Percentiles rank a stretch among this genome's conserved stretches.
These are phyloP conservation scores for Alloteropsis semialata DNA, from an alignment of 176 grass and related monocot genomes.

Conservation along the genomic window DNA sequence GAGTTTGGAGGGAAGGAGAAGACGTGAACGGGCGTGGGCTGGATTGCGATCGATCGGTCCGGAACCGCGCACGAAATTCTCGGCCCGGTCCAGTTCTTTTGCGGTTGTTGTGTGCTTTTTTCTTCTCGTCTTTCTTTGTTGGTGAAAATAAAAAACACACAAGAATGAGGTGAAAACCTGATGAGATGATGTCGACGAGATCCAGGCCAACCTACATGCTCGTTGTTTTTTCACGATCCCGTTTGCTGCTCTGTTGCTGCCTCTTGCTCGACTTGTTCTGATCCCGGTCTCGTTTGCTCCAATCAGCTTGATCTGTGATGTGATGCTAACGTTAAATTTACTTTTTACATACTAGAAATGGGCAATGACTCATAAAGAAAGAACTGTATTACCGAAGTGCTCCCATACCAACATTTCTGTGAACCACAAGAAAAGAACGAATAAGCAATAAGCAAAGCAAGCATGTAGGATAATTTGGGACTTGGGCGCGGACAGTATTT, in stretches of 20 bases:
- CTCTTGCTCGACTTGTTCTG: too few relatives aligned
- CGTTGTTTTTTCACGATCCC: too few relatives aligned
- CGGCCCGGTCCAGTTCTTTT: constrained; percentile 9
- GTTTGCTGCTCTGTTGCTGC: too few relatives aligned
- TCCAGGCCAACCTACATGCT: too few relatives aligned
- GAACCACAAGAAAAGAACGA: background rate
- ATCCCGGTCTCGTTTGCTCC: too few relatives aligned
- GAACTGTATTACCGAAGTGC: background rate
- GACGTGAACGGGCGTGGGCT: constrained; percentile 14
- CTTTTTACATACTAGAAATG: background rate
- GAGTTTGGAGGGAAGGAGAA: constrained; percentile 17
- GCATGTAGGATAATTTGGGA: background rate
- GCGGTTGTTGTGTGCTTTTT: background rate
- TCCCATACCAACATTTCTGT: background rate
- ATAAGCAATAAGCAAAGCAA: background rate
- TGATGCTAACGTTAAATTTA: too few relatives aligned
- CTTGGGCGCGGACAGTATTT: background rate
- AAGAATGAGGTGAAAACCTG: too few relatives aligned
- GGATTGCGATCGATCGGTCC: constrained; percentile 1
- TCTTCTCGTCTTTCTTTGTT: background rate
- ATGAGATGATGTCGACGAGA: too few relatives aligned
- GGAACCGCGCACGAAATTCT: background rate
- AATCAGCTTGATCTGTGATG: too few relatives aligned
- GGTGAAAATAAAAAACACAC: background rate
- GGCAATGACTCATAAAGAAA: background rate